Conservation (phyloP, 2,329 filamentous ascomycete genomes). For the Alternaria sp. region DNA sequence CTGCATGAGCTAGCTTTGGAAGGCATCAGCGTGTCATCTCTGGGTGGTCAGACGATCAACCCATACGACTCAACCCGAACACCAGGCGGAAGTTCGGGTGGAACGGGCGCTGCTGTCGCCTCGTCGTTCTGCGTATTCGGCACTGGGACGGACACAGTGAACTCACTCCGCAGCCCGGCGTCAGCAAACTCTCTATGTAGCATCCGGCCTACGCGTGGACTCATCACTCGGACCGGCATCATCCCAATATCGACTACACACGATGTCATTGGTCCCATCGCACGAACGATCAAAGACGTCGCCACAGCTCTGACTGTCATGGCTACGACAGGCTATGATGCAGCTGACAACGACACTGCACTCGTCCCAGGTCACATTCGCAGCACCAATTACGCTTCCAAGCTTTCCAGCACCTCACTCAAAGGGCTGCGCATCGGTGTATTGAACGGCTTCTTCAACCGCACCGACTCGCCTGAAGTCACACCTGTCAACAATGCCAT, state of each 20-base stretch:
- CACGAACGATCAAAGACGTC: constrained; percentile 57
- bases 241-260: constrained; percentile 65
- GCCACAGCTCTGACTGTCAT: constrained; percentile 60
- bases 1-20: constrained; percentile 70
- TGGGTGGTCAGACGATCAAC: constrained; percentile 69
- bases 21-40: constrained; percentile 66
- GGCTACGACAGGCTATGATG: constrained; percentile 59
- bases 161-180: constrained; percentile 65
- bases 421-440: constrained; percentile 57
- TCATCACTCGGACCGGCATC: constrained; percentile 59
- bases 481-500: constrained; percentile 64
- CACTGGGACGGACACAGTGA: constrained; percentile 67
- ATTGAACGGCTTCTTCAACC: constrained; percentile 65
- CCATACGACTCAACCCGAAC: constrained; percentile 71
- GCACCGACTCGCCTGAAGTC: constrained; percentile 59
- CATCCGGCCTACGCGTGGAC: constrained; percentile 62
- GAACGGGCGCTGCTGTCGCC: constrained; percentile 66
- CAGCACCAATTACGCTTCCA: constrained; percentile 56
- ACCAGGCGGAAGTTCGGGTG: constrained; percentile 69
- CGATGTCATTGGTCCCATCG: constrained; percentile 63
- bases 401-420: constrained; percentile 45
- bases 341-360: constrained; percentile 60
- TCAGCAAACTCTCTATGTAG: constrained; percentile 67
- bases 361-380: constrained; percentile 51
- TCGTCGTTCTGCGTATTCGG: constrained; percentile 64